Conservation (phyloP, 768 basidiomycete species). For the Chlorophyllum brunneum region DNA sequence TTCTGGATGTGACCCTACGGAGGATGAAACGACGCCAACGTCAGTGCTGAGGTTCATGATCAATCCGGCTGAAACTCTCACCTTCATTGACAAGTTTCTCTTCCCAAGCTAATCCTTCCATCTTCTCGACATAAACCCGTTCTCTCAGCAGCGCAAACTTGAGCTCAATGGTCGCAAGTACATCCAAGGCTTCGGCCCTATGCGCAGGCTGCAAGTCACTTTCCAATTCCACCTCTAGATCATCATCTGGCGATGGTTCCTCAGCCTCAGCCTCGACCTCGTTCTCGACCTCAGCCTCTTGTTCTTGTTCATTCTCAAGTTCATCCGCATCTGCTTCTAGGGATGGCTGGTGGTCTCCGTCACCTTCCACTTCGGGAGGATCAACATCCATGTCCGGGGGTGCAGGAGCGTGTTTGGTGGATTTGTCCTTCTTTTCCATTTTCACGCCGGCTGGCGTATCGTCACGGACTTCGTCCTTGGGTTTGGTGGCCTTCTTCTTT, state of each 20-base stretch:
- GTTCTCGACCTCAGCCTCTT: conserved; percentile 30
- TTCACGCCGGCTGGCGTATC: conserved; percentile 14
- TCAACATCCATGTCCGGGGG: conserved; percentile 27
- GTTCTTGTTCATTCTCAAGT: conserved; percentile 27
- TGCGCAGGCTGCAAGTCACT: conserved; percentile 75
- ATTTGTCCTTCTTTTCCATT: conserved; percentile 9
- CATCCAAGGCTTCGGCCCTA: conserved; percentile 84
- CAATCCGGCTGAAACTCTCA: conserved; percentile 30
- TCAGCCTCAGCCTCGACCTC: conserved; percentile 32
- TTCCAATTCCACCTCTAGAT: conserved; percentile 28
- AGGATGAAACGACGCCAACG: background rate
- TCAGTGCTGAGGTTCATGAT: background rate
- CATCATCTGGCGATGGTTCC: conserved; percentile 23
- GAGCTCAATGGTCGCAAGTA: conserved; percentile 85
- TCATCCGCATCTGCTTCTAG: conserved; percentile 19
- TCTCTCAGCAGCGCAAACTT: conserved; percentile 88
- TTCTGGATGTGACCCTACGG: conserved; percentile 80
- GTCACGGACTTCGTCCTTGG: conserved; percentile 20
- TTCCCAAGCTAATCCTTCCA: conserved; percentile 88
- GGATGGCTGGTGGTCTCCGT: conserved; percentile 15
- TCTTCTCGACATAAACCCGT: conserved; percentile 87
- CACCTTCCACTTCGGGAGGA: conserved; percentile 19
- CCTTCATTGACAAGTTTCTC: conserved; percentile 77
- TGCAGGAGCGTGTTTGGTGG: conserved; percentile 9
- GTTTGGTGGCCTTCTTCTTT: conserved; percentile 11